Percentiles rank a stretch among this genome's conserved stretches.
Conservation (phyloP, 75 land plant species). For the Pinus tabuliformis region DNA sequence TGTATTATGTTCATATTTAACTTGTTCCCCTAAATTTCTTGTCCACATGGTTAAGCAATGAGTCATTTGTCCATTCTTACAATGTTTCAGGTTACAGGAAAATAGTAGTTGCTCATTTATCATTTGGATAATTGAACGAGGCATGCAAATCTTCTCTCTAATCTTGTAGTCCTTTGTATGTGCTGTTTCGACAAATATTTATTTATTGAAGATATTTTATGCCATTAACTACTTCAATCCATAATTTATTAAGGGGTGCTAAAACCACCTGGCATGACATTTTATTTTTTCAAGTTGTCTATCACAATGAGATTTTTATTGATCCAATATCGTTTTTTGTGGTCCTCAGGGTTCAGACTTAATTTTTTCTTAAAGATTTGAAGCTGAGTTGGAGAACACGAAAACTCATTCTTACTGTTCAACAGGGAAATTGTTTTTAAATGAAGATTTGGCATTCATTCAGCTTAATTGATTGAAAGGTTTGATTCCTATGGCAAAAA, state of each 20-base stretch:
- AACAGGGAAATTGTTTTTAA: not conserved
- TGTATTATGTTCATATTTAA: too few relatives aligned
- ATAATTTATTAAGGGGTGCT: not conserved
- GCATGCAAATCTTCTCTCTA: not conserved
- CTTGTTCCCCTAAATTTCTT: not conserved
- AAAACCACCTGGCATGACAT: not conserved
- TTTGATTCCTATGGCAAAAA: not conserved
- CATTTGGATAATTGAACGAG: not conserved
- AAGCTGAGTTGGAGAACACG: not conserved
- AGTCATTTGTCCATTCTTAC: not conserved
- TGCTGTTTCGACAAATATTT: not conserved
- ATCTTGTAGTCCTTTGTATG: not conserved
- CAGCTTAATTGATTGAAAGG: not conserved
- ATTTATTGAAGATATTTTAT: not conserved
- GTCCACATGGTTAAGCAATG: not conserved
- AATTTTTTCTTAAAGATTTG: not conserved
- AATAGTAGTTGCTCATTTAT: not conserved
- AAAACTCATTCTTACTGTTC: not conserved
- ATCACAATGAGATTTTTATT: not conserved
- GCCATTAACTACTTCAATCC: not conserved
- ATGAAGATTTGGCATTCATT: not conserved
- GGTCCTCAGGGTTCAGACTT: conserved; percentile 2
- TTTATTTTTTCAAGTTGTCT: not conserved
- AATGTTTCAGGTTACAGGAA: not conserved
- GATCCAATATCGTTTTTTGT: not conserved